Base-by-base conservation (phyloP, 225 moss, liverwort and hornwort species). In the Marchantia paleacea region DNA sequence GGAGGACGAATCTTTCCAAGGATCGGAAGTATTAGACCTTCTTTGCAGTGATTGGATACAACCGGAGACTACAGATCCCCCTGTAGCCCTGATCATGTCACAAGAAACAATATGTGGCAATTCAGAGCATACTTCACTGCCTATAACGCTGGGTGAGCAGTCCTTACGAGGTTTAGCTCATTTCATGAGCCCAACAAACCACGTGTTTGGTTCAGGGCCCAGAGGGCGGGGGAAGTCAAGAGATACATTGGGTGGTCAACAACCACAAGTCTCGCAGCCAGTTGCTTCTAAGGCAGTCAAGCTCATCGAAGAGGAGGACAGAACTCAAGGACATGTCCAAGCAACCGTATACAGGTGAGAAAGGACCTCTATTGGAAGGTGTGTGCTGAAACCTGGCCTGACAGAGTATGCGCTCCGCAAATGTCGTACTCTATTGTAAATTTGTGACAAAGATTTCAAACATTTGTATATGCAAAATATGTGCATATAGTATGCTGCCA, bases 291-390 rank as follows among this genome's bases (percentile, higher is more conserved):
- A 89, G 67, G 81, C 90, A 55, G 84, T 89, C 52, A 86, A 93
- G 78, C 82, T 97, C 10, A 80, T 91, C 72, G 93, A 93, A 71
- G 95, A 93, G 75, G 97, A 97, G 88, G 86, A 77, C 75, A 91
- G 97, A 79, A 85, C 80, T 71, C 85, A 88, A 72, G 93, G 95
- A 62, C 88, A 76, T 78, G 92, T 97, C 55, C 93, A 95, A 84
- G 87, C 90, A 81, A 87, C 92, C 6, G 93, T 97, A 19, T 93
- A 90, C 81, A 84, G 90, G 94, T 94, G 52, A 62, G 62, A 62
- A 6, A 8, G 24, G n/a, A 62, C 6, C 9, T 24, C 24, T 16
- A 8, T 18, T 8, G 22, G 7, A 62, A 24, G 62, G 6, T 22
- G 24, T 22, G n/a, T 62, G 22, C n/a, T 62, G 62, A 52, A 50